Conservation (phyloP, 2,329 filamentous ascomycete species). For the Mollisiaceae sp. region DNA sequence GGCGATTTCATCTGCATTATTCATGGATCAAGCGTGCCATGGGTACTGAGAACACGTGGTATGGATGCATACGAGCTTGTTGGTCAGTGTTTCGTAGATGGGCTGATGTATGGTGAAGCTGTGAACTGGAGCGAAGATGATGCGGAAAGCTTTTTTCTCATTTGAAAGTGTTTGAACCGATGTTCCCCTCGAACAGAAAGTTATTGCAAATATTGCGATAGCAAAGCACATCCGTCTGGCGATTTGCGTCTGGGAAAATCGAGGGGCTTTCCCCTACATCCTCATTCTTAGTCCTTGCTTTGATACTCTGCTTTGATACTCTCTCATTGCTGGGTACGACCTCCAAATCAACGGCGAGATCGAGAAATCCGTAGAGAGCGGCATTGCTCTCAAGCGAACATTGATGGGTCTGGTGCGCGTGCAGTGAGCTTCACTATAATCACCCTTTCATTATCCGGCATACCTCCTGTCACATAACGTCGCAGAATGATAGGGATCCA, state of each 20-base stretch:
- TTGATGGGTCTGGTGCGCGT: no score
- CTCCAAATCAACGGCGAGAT: neutral
- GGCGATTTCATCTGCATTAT: conserved; percentile 4
- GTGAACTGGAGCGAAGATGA: conserved; percentile 12
- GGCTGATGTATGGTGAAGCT: conserved; percentile 13
- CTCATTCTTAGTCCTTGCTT: neutral
- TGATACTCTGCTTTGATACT: no score
- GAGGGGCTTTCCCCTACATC: neutral
- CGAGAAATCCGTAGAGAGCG: neutral
- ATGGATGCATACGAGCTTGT: neutral
- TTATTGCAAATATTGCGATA: no score
- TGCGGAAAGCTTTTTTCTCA: conserved; percentile 5
- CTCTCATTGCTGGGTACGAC: no score
- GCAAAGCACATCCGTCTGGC: no score
- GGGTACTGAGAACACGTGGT: neutral
- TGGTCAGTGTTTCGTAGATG: conserved; percentile 16
- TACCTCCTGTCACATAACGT: neutral
- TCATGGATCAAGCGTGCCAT: conserved; percentile 12
- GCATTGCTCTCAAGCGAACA: neutral
- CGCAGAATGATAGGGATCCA: conserved; percentile 17
- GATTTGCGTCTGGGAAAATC: no score
- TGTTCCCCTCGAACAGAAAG: no score
- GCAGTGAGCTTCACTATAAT: neutral
- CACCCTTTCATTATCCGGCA: neutral
- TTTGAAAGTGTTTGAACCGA: conserved; percentile 1